Evolutionary conservation across 1,284 basidiomycete genomes (phyloP), one percentile per base, ranked within the genome.

Genomic region (Naganishia albida): DNA sequence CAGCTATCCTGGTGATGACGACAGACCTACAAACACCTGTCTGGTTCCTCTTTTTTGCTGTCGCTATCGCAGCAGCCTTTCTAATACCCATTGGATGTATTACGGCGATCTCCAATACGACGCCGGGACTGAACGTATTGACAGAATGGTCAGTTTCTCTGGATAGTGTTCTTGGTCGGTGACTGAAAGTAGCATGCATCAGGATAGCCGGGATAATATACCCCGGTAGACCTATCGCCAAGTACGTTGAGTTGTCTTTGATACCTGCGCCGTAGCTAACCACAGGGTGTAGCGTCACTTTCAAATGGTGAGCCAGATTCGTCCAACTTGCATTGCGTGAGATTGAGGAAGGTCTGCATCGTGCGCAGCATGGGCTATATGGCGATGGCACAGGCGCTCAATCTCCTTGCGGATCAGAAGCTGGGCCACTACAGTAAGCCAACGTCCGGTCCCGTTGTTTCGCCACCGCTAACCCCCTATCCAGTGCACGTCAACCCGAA

Each of bases 181-280:
- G n/a, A 67, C 49, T 63, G 23, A 66, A 28, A 20, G 42, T 6
- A 7, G 38, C 10, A 4, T 39, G n/a, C 18, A 30, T 1, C 55
- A 78, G 78, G 60, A 77, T 82, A 0, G 79, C 80, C 3, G 82
- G 82, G 0, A 74, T 81, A 43, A 69, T 83, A 40, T 79, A 81
- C 73, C 82, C 82, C 1, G 82, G 82, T 4, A 80, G 79, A 62
- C 81, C 82, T 0, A 81, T 83, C 52, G 81, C 78, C 69, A 83
- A 78, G 77, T 79, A 62, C 69, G 77, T 73, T 13, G 1, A 3
- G n/a, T 44, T 26, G 7, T 30, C 13, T 38, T 7, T 34, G 16
- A 43, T 38, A 7, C 15, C 25, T 7, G 28, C 30, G 6, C 15
- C 52, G 23, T 13, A 39, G 20, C 7, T 10, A 40, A 51, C n/a